phyloP scores from a whole-genome alignment of 495 filamentous ascomycete genomes.

The Aspergillus avenaceus region DNA sequence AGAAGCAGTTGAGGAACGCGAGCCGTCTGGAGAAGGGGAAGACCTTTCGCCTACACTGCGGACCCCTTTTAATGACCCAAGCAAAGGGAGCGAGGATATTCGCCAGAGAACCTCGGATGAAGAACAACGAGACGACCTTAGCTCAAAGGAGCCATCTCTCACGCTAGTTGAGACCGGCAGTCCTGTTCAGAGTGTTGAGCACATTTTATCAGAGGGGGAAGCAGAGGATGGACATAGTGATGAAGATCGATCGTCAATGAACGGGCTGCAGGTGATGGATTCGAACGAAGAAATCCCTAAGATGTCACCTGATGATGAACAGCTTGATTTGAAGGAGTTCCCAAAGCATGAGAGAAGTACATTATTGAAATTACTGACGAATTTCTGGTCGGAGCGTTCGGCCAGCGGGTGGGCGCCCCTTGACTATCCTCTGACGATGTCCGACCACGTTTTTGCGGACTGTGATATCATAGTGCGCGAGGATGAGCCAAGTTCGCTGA shows the following conservation, averaged over 20 bases:
- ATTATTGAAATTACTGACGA: conserved; percentile 88
- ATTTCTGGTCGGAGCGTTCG: conserved; percentile 97
- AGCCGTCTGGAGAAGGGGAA: conserved; percentile 65
- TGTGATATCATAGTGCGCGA: conserved; percentile 97
- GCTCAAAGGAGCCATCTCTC: conserved; percentile 22
- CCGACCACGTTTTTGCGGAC: conserved; percentile 94
- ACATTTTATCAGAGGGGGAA: conserved; percentile 63
- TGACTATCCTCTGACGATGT: conserved; percentile 84
- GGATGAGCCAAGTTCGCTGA: conserved; percentile 93
- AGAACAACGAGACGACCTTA: conserved; percentile 13
- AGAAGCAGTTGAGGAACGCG: conserved; percentile 84
- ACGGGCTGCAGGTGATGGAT: conserved; percentile 64
- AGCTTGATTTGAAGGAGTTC: conserved; percentile 63
- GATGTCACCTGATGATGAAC: conserved; percentile 51
- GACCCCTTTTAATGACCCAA: conserved; percentile 23
- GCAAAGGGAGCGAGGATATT: conserved; percentile 26
- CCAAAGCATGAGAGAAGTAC: conserved; percentile 89
- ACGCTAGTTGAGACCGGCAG: conserved; percentile 49
- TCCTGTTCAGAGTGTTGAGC: conserved; percentile 45
- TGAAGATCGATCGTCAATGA: conserved; percentile 57
- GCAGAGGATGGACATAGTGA: conserved; percentile 60
- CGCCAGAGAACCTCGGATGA: conserved; percentile 18
- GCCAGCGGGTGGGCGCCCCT: conserved; percentile 93
- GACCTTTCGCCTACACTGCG: conserved; percentile 29
- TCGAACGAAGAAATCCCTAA: conserved; percentile 61